Conservation (phyloP, 2,329 filamentous ascomycete species). For the Calycina herbarum region DNA sequence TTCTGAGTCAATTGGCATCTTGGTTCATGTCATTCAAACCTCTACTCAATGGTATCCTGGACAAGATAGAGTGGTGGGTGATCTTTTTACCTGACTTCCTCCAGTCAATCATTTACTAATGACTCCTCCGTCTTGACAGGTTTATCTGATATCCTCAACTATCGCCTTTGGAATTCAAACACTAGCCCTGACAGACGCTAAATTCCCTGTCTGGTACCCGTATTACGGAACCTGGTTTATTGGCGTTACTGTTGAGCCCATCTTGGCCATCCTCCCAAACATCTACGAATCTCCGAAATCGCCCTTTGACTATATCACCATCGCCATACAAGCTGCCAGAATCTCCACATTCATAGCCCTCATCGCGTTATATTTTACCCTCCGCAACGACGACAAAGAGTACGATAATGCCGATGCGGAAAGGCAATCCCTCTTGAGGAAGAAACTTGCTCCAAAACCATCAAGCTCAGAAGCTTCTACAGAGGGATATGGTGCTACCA, state of each 20-base stretch:
- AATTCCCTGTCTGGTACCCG: slow-evolving; percentile 59
- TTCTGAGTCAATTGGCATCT: slow-evolving; percentile 33
- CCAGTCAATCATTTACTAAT: not conserved
- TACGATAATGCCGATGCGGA: slow-evolving; percentile 53
- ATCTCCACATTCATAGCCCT: slow-evolving; percentile 38
- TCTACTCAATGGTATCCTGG: slow-evolving; percentile 28
- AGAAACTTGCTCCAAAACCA: slow-evolving; percentile 39
- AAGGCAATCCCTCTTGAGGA: slow-evolving; percentile 56
- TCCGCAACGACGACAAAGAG: slow-evolving; percentile 32
- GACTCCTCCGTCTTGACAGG: slow-evolving; percentile 33
- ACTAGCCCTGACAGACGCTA: slow-evolving; percentile 51
- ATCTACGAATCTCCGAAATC: slow-evolving; percentile 25
- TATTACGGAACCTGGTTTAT: slow-evolving; percentile 63
- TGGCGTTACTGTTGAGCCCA: slow-evolving; percentile 56
- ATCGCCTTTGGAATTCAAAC: slow-evolving; percentile 64
- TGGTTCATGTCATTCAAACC: slow-evolving; percentile 27
- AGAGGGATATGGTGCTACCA: slow-evolving; percentile 33
- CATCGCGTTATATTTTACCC: slow-evolving; percentile 36
- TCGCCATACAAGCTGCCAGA: slow-evolving; percentile 34
- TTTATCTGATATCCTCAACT: slow-evolving; percentile 61
- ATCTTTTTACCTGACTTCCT: slow-evolving; percentile 4
- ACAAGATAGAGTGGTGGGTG: slow-evolving; percentile 37
- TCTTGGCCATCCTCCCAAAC: slow-evolving; percentile 43
- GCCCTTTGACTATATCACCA: slow-evolving; percentile 28
- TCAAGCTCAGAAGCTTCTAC: slow-evolving; percentile 30